phyloP scores from a whole-genome alignment of 2,329 filamentous ascomycete genomes.

The Fusarium odoratissimum region DNA sequence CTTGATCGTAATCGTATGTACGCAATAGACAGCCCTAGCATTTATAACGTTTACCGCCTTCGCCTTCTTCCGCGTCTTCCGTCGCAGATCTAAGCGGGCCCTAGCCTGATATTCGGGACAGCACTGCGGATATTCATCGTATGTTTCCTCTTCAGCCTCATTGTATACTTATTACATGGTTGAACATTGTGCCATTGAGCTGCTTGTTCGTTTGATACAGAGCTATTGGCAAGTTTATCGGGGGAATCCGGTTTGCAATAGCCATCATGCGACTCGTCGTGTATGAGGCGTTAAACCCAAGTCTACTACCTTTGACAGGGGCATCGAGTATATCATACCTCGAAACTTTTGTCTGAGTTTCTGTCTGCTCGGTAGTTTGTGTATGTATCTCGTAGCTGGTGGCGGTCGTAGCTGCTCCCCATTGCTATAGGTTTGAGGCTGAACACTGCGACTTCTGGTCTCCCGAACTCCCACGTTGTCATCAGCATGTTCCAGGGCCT shows the following conservation, averaged over 20 bases:
- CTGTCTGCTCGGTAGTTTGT: background rate
- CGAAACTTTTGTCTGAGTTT: background rate
- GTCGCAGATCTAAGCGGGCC: constrained; percentile 37
- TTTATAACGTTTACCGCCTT: constrained; percentile 26
- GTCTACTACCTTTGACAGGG: background rate
- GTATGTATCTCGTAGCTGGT: background rate
- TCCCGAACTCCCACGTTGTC: background rate
- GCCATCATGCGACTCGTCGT: background rate
- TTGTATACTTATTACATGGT: background rate
- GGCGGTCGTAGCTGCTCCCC: background rate
- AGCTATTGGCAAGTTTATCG: constrained; percentile 21
- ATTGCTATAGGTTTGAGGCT: background rate
- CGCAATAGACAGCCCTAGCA: constrained; percentile 14
- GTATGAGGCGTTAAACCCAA: background rate
- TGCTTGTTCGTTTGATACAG: constrained; percentile 17
- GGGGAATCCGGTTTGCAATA: constrained; percentile 15
- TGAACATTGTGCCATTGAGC: background rate
- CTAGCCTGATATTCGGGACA: constrained; percentile 31
- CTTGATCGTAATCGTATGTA: constrained; percentile 35
- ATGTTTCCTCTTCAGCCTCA: constrained; percentile 38
- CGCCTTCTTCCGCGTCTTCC: constrained; percentile 32
- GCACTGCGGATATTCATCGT: constrained; percentile 31
- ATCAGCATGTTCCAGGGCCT: background rate
- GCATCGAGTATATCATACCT: background rate
- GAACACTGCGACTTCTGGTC: background rate